Evolutionary conservation across 1,284 basidiomycete genomes (phyloP).

Genomic region (Inonotus hispidus): DNA sequence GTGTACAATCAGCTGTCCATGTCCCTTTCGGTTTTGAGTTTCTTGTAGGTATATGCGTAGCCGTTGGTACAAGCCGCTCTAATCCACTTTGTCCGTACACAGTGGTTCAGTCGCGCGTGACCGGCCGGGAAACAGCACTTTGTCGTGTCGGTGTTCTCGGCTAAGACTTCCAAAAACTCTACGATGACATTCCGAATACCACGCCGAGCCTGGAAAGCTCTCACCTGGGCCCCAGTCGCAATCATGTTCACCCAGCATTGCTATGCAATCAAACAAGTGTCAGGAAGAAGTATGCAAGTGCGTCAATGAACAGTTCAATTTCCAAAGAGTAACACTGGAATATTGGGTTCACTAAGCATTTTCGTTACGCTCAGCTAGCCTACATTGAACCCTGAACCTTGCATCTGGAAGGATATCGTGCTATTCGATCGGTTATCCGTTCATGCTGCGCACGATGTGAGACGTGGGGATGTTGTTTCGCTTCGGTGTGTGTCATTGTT

Average conservation of each 20-base stretch:
- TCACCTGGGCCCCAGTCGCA: conserved; percentile 57
- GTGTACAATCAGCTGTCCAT: conserved; percentile 10
- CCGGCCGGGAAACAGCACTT: neutral
- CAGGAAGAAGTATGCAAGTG: conserved; percentile 75
- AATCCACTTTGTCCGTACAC: neutral
- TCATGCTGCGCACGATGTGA: conserved; percentile 31
- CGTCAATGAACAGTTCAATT: too few species aligned
- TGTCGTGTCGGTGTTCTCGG: neutral
- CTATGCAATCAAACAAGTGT: conserved; percentile 49
- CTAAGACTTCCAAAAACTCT: too few species aligned
- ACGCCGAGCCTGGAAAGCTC: conserved; percentile 16
- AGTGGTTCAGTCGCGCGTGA: neutral
- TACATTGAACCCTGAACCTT: conserved; percentile 69
- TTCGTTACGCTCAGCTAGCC: conserved; percentile 47
- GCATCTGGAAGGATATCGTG: conserved; percentile 53
- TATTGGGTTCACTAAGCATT: neutral
- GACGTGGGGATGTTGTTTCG: conserved; percentile 61
- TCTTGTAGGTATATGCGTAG: neutral
- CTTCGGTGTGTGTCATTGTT: conserved; percentile 39
- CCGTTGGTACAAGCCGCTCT: neutral
- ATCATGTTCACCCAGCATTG: conserved; percentile 46
- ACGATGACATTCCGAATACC: conserved; percentile 5
- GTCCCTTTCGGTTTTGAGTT: neutral
- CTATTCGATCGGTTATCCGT: conserved; percentile 54
- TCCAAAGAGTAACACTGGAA: too few species aligned